These are phyloP conservation scores for Gypsophila paniculata DNA, from an alignment of 179 eudicot species.

Conservation along the genomic window DNA sequence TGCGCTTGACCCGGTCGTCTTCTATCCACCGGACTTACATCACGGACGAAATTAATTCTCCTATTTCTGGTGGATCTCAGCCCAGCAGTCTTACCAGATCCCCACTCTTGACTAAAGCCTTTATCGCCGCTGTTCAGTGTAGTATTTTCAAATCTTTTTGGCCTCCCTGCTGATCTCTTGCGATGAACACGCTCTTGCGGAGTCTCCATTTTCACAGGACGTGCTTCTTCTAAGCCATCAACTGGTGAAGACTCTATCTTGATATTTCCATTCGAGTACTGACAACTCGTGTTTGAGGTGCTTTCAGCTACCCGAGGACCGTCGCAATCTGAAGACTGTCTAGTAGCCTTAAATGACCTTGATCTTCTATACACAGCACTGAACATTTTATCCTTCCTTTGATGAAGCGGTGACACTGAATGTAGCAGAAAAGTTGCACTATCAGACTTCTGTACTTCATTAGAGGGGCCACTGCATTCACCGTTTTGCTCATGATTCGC, in stretches of 20 bases:
- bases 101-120: constrained; percentile 43
- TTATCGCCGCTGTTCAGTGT: constrained; percentile 37
- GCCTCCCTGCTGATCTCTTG: constrained; percentile 38
- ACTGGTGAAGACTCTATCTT: constrained; percentile 28
- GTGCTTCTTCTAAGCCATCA: constrained; percentile 31
- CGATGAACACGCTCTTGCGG: constrained; percentile 29
- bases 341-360: constrained; percentile 45
- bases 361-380: constrained; percentile 83
- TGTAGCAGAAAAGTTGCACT: constrained; percentile 27
- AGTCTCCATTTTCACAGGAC: constrained; percentile 30
- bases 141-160: constrained; percentile 32
- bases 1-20: constrained; percentile 55
- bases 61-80: constrained; percentile 76
- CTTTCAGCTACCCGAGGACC: constrained; percentile 40
- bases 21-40: constrained; percentile 48
- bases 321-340: constrained; percentile 38
- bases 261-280: constrained; percentile 29
- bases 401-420: constrained; percentile 31
- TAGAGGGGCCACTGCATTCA: constrained; percentile 21
- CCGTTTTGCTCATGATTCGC: constrained; percentile 28
- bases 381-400: constrained; percentile 53
- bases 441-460: constrained; percentile 34
- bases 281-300: constrained; percentile 43
- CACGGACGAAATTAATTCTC: constrained; percentile 51
- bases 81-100: constrained; percentile 54